These are phyloP conservation scores for Penicillium nucicola DNA, from an alignment of 495 filamentous ascomycete species.

Conservation along the genomic window DNA sequence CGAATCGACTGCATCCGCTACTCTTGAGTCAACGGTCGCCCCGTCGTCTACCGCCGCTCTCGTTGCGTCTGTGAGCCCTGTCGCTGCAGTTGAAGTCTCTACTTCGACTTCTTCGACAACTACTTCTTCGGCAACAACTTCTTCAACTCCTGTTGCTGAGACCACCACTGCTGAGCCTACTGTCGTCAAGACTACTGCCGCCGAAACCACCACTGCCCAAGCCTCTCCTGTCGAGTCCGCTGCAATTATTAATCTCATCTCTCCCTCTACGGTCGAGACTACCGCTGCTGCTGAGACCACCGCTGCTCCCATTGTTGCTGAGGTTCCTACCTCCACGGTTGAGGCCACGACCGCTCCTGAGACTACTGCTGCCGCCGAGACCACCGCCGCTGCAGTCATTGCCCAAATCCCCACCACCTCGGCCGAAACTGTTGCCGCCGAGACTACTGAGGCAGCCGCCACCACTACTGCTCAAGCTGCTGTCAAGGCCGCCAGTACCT, in stretches of 20 bases:
- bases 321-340: constrained; percentile 1
- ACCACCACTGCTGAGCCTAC: constrained; percentile 2
- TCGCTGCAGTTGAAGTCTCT: neutral
- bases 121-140: constrained; percentile 1
- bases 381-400: constrained; percentile 3
- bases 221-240: constrained; percentile 1
- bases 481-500: constrained; percentile 3
- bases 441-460: constrained; percentile 7
- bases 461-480: constrained; percentile 8
- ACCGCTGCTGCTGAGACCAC: constrained; percentile 7
- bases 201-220: constrained; percentile 7
- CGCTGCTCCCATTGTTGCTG: neutral
- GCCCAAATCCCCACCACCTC: too few species aligned
- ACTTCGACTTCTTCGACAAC: constrained; percentile 5
- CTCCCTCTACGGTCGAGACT: constrained; percentile 8
- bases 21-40: constrained; percentile 5
- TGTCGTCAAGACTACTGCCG: constrained; percentile 10
- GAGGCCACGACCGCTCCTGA: constrained; percentile 12
- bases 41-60: neutral
- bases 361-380: constrained; percentile 6
- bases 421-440: neutral
- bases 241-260: neutral
- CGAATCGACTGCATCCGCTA: neutral
- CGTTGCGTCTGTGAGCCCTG: neutral
- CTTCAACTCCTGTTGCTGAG: neutral